A percentile compares a stretch with the other conserved stretches of the same genome.
These are phyloP conservation scores for Adansonia madagascariensis DNA, from an alignment of 441 rosid species.

Conservation along the genomic window DNA sequence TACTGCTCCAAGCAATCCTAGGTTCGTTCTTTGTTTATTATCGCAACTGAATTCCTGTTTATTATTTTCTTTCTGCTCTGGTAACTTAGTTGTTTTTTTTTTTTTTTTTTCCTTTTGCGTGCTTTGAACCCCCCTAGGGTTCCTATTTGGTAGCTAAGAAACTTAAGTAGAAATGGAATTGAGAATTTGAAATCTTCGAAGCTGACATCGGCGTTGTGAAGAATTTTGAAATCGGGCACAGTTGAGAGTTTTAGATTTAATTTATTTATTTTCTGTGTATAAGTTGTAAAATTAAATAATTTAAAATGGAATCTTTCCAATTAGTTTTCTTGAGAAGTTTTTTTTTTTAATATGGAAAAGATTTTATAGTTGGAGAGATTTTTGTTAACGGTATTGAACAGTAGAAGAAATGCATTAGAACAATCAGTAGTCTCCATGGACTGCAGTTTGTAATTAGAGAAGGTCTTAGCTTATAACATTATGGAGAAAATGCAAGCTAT, in stretches of 20 bases:
- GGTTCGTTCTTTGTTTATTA: conserved; percentile 20
- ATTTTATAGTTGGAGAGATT: background rate
- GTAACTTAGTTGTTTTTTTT: background rate
- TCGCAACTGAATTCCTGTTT: background rate
- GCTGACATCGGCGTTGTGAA: background rate
- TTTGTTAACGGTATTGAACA: background rate
- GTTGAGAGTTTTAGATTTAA: background rate
- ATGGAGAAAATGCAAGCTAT: conserved; percentile 4
- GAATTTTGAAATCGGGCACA: conserved; percentile 1
- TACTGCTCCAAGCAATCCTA: conserved; percentile 1
- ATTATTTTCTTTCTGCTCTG: conserved; percentile 7
- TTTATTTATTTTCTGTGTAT: background rate
- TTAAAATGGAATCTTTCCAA: background rate
- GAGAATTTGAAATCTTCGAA: conserved; percentile 10
- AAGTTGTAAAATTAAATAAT: background rate
- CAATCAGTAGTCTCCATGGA: background rate
- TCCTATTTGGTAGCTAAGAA: conserved; percentile 25
- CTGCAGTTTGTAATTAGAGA: background rate
- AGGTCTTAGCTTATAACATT: background rate
- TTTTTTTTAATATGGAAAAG: too few species aligned
- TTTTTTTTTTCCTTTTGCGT: background rate
- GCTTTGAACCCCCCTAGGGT: background rate
- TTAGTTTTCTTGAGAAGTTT: too few species aligned
- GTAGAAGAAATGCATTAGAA: background rate
- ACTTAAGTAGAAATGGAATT: conserved; percentile 18